Base-by-base conservation (phyloP, 768 basidiomycete genomes). In the Inosperma sp. region DNA sequence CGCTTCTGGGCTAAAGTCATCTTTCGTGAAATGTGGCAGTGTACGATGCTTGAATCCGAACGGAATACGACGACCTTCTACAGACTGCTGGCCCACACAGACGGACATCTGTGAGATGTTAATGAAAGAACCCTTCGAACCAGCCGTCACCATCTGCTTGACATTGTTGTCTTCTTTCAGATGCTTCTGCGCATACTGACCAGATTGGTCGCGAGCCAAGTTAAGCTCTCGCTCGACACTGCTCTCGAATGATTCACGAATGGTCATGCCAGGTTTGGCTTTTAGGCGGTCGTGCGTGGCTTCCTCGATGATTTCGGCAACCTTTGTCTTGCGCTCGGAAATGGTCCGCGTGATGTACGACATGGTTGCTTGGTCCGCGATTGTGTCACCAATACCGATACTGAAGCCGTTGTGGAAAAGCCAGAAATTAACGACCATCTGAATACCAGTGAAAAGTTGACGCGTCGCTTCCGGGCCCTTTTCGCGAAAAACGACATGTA, bases 51-150 rank as follows among this genome's bases (percentile, higher is more conserved):
- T 86, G 80, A 99, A 99, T 10, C 96, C 95, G 68, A 95, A 98
- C 0, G 94, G 93, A 59, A 98, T 96, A 55, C 96, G 94, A 59
- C 91, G 91, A 58, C 95, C 95, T 69, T 98, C 95, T 48, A 99
- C 95, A n/a, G n/a, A n/a, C n/a, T n/a, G n/a, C n/a, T n/a, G n/a
- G n/a, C n/a, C n/a, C n/a, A n/a, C n/a, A n/a, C n/a, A 93, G 49
- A 93, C 93, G 16, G 94, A 94, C 96, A 98, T 98, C 72, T 99
- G 96, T 10, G 96, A 98, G 62, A 98, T 97, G 70, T 98, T 98
- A 80, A 98, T 98, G 77, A 93, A 94, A 0, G 93, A 93, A 69
- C 93, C 93, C 71, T 99, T 98, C 8, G 96, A 96, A 22, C 96
- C 94, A 10, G 96, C 94, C 6, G 94, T 92, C 63, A 98, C 94